Evolutionary conservation across 2,329 filamentous ascomycete genomes (phyloP).

Genomic region (Chaetomiaceae sp.): DNA sequence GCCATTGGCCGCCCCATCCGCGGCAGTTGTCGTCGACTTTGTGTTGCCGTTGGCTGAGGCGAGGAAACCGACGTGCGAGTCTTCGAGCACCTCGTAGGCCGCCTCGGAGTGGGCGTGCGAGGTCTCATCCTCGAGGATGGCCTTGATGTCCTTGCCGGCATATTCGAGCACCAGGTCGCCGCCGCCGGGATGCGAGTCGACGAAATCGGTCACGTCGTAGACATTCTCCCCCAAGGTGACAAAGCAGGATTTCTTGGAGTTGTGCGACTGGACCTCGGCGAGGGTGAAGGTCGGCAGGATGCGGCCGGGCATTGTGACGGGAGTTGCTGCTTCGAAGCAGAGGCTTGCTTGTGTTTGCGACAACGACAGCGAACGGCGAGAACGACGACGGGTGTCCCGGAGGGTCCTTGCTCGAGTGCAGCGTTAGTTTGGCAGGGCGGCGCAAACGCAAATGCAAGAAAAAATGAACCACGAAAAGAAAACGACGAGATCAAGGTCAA

Average conservation of each 20-base stretch:
- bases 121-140: constrained; percentile 74
- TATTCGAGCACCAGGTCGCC: constrained; percentile 84
- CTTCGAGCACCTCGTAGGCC: constrained; percentile 93
- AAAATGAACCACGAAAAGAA: neutral
- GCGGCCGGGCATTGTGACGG: constrained; percentile 63
- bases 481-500: neutral
- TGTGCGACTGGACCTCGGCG: constrained; percentile 77
- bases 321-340: neutral
- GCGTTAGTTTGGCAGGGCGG: too few relatives aligned
- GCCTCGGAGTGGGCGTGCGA: constrained; percentile 86
- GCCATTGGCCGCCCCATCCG: constrained; percentile 30
- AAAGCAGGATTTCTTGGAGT: constrained; percentile 78
- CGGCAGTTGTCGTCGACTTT: constrained; percentile 21
- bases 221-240: constrained; percentile 86
- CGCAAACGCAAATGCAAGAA: neutral
- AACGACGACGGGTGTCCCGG: too few relatives aligned
- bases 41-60: constrained; percentile 41
- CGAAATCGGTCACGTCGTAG: constrained; percentile 89
- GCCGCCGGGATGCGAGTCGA: constrained; percentile 87
- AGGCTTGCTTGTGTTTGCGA: too few relatives aligned
- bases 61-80: constrained; percentile 78
- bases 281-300: constrained; percentile 78
- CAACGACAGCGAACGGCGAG: neutral
- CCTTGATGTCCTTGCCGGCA: constrained; percentile 77
- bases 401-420: too few relatives aligned